Evolutionary conservation across 176 grass and related monocot species (phyloP).

Genomic region (Neostapfia colusana): DNA sequence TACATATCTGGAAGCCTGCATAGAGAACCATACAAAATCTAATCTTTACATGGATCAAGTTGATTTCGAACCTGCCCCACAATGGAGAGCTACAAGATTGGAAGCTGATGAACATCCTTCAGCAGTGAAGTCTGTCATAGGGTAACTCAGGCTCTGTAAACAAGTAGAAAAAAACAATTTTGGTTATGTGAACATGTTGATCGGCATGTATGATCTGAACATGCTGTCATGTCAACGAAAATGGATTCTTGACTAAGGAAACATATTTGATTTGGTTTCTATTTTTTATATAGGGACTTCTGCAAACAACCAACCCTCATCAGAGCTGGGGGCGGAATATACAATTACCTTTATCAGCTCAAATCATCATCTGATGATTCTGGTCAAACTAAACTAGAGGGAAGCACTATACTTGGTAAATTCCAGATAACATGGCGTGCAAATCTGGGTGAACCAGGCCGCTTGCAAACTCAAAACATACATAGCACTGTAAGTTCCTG

Average conservation of each 20-base stretch:
- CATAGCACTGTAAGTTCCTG: conserved; percentile 68
- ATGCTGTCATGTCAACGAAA: conserved; percentile 19
- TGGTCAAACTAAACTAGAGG: conserved; percentile 62
- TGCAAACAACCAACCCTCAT: conserved; percentile 76
- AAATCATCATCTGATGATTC: conserved; percentile 55
- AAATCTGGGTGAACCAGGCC: conserved; percentile 96
- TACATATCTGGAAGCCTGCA: conserved; percentile 97
- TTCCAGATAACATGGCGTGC: conserved; percentile 99
- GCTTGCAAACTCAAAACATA: conserved; percentile 94
- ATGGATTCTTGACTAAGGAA: conserved; percentile 5
- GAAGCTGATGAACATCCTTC: conserved; percentile 75
- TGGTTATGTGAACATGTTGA: conserved; percentile 24
- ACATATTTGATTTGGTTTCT: conserved; percentile 22
- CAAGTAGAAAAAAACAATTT: neutral
- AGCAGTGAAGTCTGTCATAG: conserved; percentile 50
- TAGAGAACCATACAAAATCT: conserved; percentile 98
- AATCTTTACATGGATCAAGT: conserved; percentile 99
- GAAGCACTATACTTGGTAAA: conserved; percentile 89
- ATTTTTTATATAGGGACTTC: conserved; percentile 57
- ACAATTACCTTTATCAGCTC: conserved; percentile 91
- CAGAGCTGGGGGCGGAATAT: conserved; percentile 92
- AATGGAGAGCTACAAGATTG: conserved; percentile 86
- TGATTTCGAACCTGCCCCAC: conserved; percentile 89
- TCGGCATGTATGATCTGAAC: neutral
- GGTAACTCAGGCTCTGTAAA: conserved; percentile 48